Base-by-base conservation (phyloP, 805 yeast species). In the Nakazawaea molendinolei region DNA sequence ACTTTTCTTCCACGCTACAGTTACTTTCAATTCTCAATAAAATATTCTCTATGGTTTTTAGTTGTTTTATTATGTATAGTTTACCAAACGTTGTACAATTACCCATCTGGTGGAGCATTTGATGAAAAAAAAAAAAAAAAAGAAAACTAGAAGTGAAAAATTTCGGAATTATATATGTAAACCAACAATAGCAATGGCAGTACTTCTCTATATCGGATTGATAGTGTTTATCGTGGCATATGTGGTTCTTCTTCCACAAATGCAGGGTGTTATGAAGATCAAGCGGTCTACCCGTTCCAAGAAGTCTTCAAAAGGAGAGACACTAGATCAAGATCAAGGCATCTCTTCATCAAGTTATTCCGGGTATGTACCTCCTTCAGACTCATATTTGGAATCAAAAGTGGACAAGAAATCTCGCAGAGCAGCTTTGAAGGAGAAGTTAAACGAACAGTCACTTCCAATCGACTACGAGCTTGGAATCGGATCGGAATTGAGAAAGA, bases 231-330 rank as follows among this genome's bases (percentile, higher is more conserved):
- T 39, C 8, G 21, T 42, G 4, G 39, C 31, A 3, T 35, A 39
- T 12, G 36, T 34, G 12, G 17, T 34, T 9, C 13, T 36, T 8
- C 28, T 42, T 12, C 45, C 45, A 3, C 23, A 31, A 25, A 21
- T 42, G 17, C 37, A 40, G 18, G 43, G 43, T 5, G 39, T 40
- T 3, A 43, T 32, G 23, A 33, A 33, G 29, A 36, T 33, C 33
- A 36, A 36, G 27, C 25, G n/a, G n/a, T n/a, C n/a, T n/a, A n/a
- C n/a, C n/a, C n/a, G n/a, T n/a, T n/a, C n/a, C n/a, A n/a, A 26
- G 8, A 23, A 28, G 16, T 14, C 32, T 6, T 17, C 24, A 31
- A 17, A 23, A 25, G 21, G 23, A 3, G 15, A 12, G 19, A 22
- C 34, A 13, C 34, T 26, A 6, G 22, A 24, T 20, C 21, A 14